Evolutionary conservation across 768 basidiomycete species (phyloP).

Genomic region (Russula lepida): DNA sequence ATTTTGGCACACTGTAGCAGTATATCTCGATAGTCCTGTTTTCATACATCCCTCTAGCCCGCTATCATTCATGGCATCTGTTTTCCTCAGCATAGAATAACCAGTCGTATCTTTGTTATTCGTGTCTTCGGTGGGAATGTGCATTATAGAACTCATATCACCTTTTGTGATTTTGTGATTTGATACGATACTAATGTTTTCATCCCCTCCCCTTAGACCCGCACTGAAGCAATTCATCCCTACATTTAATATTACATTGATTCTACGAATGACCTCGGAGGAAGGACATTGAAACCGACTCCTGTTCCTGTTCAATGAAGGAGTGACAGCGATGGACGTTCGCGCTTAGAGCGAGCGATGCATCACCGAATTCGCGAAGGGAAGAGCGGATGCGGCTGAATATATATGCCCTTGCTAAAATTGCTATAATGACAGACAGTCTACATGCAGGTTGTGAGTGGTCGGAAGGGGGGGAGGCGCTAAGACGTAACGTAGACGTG

Average conservation of each 20-base stretch:
- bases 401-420: constrained; percentile 19
- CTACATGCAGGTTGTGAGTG: constrained; percentile 22
- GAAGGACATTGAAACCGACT: background rate
- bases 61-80: constrained; percentile 4
- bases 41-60: constrained; percentile 1
- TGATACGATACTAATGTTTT: background rate
- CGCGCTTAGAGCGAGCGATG: background rate
- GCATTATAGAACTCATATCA: constrained; percentile 8
- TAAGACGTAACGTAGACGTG: constrained; percentile 20
- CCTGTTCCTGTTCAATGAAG: background rate
- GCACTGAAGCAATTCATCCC: background rate
- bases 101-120: background rate
- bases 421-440: constrained; percentile 18
- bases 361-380: constrained; percentile 4
- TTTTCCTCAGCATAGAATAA: constrained; percentile 1
- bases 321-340: background rate
- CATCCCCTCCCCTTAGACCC: background rate
- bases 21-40: constrained; percentile 4
- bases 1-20: constrained; percentile 6
- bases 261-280: background rate
- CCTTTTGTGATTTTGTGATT: constrained; percentile 2
- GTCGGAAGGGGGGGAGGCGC: background rate
- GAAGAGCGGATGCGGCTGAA: constrained; percentile 1
- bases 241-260: background rate
- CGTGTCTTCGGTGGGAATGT: constrained; percentile 7